Percentiles rank a stretch among this genome's conserved stretches.
phyloP scores from a whole-genome alignment of 208 protist species.

The Trypanosoma vivax region DNA sequence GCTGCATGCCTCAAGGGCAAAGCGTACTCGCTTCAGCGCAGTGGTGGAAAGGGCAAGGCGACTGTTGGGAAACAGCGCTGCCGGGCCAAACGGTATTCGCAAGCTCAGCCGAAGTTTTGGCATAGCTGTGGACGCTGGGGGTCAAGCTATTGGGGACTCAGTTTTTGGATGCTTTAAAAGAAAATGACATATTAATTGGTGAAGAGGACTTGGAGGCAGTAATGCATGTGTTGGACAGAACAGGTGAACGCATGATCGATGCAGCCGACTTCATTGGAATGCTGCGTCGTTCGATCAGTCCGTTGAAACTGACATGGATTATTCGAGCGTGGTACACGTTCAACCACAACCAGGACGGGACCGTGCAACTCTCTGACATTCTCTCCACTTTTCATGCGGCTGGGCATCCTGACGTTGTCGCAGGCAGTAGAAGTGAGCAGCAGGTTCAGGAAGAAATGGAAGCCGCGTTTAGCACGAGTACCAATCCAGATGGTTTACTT shows the following conservation, averaged over 20 bases:
- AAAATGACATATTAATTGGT: conserved; percentile 40
- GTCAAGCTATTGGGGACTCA: conserved; percentile 23
- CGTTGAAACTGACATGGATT: conserved; percentile 53
- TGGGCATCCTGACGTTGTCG: conserved; percentile 56
- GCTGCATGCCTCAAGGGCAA: conserved; percentile 29
- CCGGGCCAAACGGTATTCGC: conserved; percentile 67
- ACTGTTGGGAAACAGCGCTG: conserved; percentile 33
- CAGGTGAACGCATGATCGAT: conserved; percentile 42
- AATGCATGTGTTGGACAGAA: conserved; percentile 52
- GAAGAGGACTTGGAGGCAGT: conserved; percentile 51
- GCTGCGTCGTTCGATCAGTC: conserved; percentile 39
- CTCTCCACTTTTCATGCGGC: conserved; percentile 33
- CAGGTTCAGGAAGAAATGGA: conserved; percentile 53
- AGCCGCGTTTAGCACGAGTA: conserved; percentile 61
- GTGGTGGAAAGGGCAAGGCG: conserved; percentile 52
- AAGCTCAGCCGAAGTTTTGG: conserved; percentile 62
- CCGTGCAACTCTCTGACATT: conserved; percentile 34
- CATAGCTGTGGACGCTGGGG: conserved; percentile 58
- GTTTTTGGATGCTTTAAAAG: conserved; percentile 32
- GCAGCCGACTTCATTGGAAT: conserved; percentile 66
- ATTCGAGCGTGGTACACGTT: conserved; percentile 56
- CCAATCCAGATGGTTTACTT: conserved; percentile 73
- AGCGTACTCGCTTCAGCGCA: conserved; percentile 25
- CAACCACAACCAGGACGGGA: conserved; percentile 29
- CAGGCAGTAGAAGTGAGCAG: conserved; percentile 20